A percentile compares a stretch with the other conserved stretches of the same genome.
These are phyloP conservation scores for Aureobasidium musti DNA, from an alignment of 2,329 filamentous ascomycete species.

Conservation along the genomic window DNA sequence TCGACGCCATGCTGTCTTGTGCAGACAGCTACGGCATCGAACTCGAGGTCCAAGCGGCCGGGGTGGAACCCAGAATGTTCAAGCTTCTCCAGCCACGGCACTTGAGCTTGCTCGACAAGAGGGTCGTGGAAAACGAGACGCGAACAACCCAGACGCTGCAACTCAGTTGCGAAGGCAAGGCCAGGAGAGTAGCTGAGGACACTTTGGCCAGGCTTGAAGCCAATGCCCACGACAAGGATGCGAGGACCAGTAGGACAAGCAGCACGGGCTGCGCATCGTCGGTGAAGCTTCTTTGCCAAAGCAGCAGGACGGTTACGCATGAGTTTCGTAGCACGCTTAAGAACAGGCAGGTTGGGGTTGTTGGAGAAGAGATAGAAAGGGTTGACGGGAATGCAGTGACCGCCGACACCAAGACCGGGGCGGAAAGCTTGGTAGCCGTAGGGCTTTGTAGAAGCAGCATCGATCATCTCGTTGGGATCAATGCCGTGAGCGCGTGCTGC, in stretches of 20 bases:
- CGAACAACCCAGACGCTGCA: conserved; percentile 30
- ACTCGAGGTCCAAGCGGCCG: conserved; percentile 29
- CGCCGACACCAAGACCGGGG: conserved; percentile 56
- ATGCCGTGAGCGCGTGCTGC: conserved; percentile 31
- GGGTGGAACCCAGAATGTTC: conserved; percentile 30
- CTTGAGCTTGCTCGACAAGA: conserved; percentile 31
- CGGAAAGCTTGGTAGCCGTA: conserved; percentile 56
- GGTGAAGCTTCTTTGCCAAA: conserved; percentile 30
- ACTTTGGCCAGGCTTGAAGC: conserved; percentile 34
- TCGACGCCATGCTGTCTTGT: conserved; percentile 33
- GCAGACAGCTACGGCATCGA: conserved; percentile 34
- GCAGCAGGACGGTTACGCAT: conserved; percentile 49
- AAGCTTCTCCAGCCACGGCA: conserved; percentile 32
- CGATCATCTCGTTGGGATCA: conserved; percentile 32
- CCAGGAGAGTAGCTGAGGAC: conserved; percentile 33
- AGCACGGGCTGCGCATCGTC: conserved; percentile 24
- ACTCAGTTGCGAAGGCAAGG: conserved; percentile 31
- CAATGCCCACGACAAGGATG: conserved; percentile 33
- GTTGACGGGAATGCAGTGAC: conserved; percentile 60
- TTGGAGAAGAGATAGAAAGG: conserved; percentile 57
- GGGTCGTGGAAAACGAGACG: conserved; percentile 33
- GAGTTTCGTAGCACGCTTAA: conserved; percentile 49
- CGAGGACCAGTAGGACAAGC: conserved; percentile 27
- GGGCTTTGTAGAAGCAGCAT: conserved; percentile 32
- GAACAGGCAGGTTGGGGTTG: conserved; percentile 49